Percentiles rank a stretch among this genome's conserved stretches.
Conservation (phyloP, 164 flowering plant species). For the Piper longum region DNA sequence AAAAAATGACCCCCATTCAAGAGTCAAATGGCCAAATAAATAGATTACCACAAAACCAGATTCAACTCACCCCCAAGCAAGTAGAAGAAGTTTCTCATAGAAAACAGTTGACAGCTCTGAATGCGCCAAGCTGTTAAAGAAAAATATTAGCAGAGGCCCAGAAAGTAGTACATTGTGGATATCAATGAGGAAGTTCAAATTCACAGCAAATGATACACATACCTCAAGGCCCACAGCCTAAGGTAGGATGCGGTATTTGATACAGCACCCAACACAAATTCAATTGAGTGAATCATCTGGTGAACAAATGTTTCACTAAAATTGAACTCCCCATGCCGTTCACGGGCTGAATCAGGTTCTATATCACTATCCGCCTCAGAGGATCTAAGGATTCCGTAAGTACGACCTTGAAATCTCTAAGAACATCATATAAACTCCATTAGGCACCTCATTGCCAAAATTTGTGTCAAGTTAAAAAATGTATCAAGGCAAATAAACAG, state of each 20-base stretch:
- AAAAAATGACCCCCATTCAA: too few relatives aligned
- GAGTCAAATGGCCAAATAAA: background rate
- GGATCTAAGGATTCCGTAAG: constrained; percentile 68
- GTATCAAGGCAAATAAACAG: too few relatives aligned
- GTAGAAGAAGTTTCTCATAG: constrained; percentile 81
- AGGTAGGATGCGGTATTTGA: constrained; percentile 96
- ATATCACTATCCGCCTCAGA: constrained; percentile 68
- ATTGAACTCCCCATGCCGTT: constrained; percentile 68
- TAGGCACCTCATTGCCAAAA: background rate
- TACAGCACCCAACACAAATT: constrained; percentile 85
- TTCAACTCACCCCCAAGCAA: constrained; percentile 76
- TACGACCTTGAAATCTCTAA: constrained; percentile 92
- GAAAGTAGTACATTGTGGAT: background rate
- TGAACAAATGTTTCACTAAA: constrained; percentile 89
- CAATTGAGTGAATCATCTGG: constrained; percentile 93
- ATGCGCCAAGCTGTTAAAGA: constrained; percentile 68
- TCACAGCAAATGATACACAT: constrained; percentile 1
- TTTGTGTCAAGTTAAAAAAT: background rate
- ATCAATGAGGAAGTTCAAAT: background rate
- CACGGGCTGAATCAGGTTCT: constrained; percentile 77
- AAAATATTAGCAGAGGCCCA: background rate
- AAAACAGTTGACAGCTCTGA: constrained; percentile 91
- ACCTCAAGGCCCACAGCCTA: constrained; percentile 95
- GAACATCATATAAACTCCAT: constrained; percentile 1
- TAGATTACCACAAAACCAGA: background rate